Evolutionary conservation across 1,284 basidiomycete species (phyloP), one percentile per base, ranked within the genome.

Genomic region (Cystobasidiaceae sp.): DNA sequence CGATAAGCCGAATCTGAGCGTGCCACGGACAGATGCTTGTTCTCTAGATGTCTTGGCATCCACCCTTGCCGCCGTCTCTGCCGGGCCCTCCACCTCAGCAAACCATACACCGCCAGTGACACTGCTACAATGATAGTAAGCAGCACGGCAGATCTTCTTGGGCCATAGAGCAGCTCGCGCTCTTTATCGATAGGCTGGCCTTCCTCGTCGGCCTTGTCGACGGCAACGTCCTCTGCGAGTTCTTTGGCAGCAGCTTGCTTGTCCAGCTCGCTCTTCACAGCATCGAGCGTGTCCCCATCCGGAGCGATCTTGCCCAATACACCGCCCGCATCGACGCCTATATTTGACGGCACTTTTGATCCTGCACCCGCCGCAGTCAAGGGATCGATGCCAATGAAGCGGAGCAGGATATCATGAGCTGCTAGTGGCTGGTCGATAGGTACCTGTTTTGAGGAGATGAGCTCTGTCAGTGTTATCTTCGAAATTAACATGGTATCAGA

Each of bases 381-480:
- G 71, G 93, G 87, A 78, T 97, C 87, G 63, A 93, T 85, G 55
- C 84, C 86, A 85, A 94, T 90, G 79, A 97, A 97, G 15, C 93
- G 88, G 51, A 93, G 84, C 74, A 98, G 93, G 93, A 98, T 97
- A 77, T 98, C 94, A 77, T 97, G 93, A 3, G 90, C 82, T 30
- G 87, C 85, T 62, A 90, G 82, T 0, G 93, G 94, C 15, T 88
- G 81, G 77, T 98, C 94, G 75, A 85, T 94, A 0, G 90, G 52
- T 1, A 65, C 67, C 67, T 64, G 30, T 3, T 1, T 15, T 4
- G 25, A 39, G 32, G 19, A 1, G 13, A n/a, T 4, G 13, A n/a
- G 27, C 41, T 11, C 44, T 39, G 48, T 25, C 55, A 43, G 19
- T 13, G 23, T 27, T 23, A 13, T 21, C 1, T 50, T n/a, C 27